Base-by-base conservation (phyloP, 768 basidiomycete species). In the Antrodiella citrinella region DNA sequence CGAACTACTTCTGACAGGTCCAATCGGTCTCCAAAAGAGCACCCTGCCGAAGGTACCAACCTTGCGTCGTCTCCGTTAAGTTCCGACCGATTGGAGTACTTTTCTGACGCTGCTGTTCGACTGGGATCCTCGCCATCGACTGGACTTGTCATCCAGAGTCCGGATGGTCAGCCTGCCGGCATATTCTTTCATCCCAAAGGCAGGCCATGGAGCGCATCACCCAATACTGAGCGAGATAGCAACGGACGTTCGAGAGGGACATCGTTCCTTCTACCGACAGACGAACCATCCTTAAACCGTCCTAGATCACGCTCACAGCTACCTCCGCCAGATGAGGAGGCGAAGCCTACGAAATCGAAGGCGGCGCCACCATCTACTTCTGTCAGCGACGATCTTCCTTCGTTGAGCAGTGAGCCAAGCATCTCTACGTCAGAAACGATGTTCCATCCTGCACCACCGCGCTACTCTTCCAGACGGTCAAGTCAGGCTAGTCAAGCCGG, bases 131-230 rank as follows among this genome's bases (percentile, higher is more conserved):
- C 88, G 0, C 83, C 87, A 3, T 84, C 87, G 4, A 88, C 90
- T 10, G 94, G 94, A 0, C 75, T 95, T 4, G 77, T 97, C 46
- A 86, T 98, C 30, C 89, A 94, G 57, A 90, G 85, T 60, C 91
- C 92, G 1, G 92, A 95, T 64, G 95, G 95, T 0, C 83, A 91
- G 57, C 89, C 91, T 2, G 78, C 90, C n/a, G 95, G 93, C 10
- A 94, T 99, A 51, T 90, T 93, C 70, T 99, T 98, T 67, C 87
- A 93, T 54, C 95, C 94, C 1, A 74, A 77, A 24, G 69, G 65
- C 54, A 35, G 51, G 25, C 40, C 30, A 9, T 35, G 45, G 55
- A 24, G 13, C 26, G 13, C 26, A 12, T 24, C 40, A 11, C 47
- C 51, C 12, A 55, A 48, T 47, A 54, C 59, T 4, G 74, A 76